A percentile compares a stretch with the other conserved stretches of the same genome.
phyloP scores from a whole-genome alignment of 1,284 basidiomycete species.

The Stygiomarasmius scandens region DNA sequence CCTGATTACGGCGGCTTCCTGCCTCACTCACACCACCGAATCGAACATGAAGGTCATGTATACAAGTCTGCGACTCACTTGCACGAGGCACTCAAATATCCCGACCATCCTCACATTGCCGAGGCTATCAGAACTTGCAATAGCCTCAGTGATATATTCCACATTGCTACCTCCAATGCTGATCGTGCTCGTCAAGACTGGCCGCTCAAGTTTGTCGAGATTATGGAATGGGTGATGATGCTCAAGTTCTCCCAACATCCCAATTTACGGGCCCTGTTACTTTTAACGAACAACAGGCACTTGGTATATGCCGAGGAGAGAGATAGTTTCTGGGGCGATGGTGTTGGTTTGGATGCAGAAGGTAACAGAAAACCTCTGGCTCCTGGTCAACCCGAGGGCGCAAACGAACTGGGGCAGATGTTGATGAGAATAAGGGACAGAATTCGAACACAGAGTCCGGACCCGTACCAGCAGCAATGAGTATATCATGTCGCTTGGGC shows the following conservation, averaged over 20 bases:
- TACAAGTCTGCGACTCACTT: conserved; percentile 71
- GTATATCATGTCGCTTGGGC: not conserved
- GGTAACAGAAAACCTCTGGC: conserved; percentile 21
- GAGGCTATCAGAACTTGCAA: conserved; percentile 50
- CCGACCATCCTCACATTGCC: conserved; percentile 48
- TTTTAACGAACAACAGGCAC: conserved; percentile 34
- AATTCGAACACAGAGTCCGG: conserved; percentile 18
- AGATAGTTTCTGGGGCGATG: conserved; percentile 49
- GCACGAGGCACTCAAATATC: conserved; percentile 69
- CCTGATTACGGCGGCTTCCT: conserved; percentile 45
- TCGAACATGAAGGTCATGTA: conserved; percentile 50
- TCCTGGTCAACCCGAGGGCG: conserved; percentile 25
- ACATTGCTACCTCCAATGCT: conserved; percentile 43
- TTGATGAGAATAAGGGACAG: conserved; percentile 37
- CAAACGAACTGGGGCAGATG: conserved; percentile 47
- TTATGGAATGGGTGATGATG: conserved; percentile 42
- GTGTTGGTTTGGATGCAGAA: conserved; percentile 19
- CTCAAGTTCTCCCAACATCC: conserved; percentile 46
- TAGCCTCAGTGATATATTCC: conserved; percentile 51
- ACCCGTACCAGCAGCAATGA: not conserved
- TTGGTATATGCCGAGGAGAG: conserved; percentile 35
- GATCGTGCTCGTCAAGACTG: conserved; percentile 52
- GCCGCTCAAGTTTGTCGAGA: conserved; percentile 48
- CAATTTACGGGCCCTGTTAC: conserved; percentile 36
- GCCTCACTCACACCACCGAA: conserved; percentile 58